Conservation (phyloP, 1,284 basidiomycete species). For the Cerioporus squamosus region DNA sequence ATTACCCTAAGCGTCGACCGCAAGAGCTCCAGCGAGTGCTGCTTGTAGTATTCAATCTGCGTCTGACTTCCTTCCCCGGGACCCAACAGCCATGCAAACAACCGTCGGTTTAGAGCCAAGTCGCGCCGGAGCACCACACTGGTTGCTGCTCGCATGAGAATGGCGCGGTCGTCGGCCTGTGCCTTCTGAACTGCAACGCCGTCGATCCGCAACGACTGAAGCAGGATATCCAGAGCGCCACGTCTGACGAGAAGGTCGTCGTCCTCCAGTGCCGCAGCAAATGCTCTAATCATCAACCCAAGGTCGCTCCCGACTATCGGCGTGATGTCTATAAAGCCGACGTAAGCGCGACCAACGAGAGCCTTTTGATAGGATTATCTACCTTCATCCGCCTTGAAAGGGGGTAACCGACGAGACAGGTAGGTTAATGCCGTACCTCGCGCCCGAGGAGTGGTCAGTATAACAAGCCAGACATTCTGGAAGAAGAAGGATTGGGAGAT, state of each 20-base stretch:
- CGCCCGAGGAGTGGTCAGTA: slow-evolving; percentile 88
- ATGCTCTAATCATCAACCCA: slow-evolving; percentile 91
- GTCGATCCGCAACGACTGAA: slow-evolving; percentile 76
- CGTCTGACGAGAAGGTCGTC: slow-evolving; percentile 88
- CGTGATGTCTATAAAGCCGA: slow-evolving; percentile 59
- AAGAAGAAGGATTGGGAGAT: slow-evolving; percentile 90
- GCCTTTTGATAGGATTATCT: not conserved
- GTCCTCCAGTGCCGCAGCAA: slow-evolving; percentile 88
- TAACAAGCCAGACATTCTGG: slow-evolving; percentile 93
- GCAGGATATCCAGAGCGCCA: slow-evolving; percentile 80
- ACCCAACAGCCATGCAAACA: slow-evolving; percentile 94
- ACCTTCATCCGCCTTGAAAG: slow-evolving; percentile 73
- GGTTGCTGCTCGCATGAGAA: slow-evolving; percentile 80
- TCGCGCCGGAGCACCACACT: slow-evolving; percentile 91
- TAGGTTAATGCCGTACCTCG: slow-evolving; percentile 90
- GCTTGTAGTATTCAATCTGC: slow-evolving; percentile 74
- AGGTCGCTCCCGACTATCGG: slow-evolving; percentile 83
- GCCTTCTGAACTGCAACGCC: slow-evolving; percentile 70
- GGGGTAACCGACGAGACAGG: slow-evolving; percentile 79
- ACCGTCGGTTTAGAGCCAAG: slow-evolving; percentile 88
- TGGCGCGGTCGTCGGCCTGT: slow-evolving; percentile 66
- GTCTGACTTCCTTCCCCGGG: slow-evolving; percentile 74
- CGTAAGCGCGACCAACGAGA: slow-evolving; percentile 12
- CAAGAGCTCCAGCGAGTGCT: slow-evolving; percentile 73
- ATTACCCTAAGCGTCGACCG: slow-evolving; percentile 67